Conservation (phyloP, 352 stramenopile species). For the Phytophthora syringae region DNA sequence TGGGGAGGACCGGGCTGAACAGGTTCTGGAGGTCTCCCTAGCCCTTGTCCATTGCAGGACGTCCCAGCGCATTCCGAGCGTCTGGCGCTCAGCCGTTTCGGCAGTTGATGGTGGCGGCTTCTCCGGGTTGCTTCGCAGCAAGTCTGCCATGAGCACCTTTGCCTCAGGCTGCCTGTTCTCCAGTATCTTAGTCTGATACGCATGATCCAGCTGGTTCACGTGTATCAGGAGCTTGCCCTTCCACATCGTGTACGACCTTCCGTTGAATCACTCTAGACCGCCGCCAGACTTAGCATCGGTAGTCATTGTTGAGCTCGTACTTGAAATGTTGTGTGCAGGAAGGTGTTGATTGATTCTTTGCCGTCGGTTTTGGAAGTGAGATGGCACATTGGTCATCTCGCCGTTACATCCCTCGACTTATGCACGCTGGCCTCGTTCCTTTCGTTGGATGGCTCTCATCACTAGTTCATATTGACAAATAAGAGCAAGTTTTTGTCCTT, state of each 20-base stretch:
- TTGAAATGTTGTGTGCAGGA: slow-evolving; percentile 13
- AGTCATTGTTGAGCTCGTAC: slow-evolving; percentile 12
- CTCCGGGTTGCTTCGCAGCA: slow-evolving; percentile 3
- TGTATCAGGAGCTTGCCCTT: slow-evolving; percentile 26
- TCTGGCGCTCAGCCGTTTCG: neutral
- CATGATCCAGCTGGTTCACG: slow-evolving; percentile 16
- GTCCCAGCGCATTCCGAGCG: slow-evolving; percentile 8
- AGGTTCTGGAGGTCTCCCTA: slow-evolving; percentile 16
- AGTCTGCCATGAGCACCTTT: slow-evolving; percentile 22
- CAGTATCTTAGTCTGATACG: slow-evolving; percentile 16
- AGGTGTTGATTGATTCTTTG: neutral
- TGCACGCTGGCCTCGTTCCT: neutral
- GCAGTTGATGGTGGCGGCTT: neutral
- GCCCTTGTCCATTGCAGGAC: slow-evolving; percentile 6
- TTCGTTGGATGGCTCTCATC: neutral
- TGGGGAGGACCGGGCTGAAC: slow-evolving; percentile 13
- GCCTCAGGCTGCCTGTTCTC: slow-evolving; percentile 18
- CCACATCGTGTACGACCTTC: slow-evolving; percentile 23
- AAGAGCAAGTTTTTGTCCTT: no score
- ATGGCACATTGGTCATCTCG: slow-evolving; percentile 1
- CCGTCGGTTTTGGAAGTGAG: slow-evolving; percentile 15
- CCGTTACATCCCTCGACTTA: slow-evolving; percentile 2
- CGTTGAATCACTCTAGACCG: slow-evolving; percentile 12
- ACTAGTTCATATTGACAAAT: no score
- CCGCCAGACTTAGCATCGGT: slow-evolving; percentile 13